Evolutionary conservation across 2,329 filamentous ascomycete genomes (phyloP).

Genomic region (Penicillium sp.): DNA sequence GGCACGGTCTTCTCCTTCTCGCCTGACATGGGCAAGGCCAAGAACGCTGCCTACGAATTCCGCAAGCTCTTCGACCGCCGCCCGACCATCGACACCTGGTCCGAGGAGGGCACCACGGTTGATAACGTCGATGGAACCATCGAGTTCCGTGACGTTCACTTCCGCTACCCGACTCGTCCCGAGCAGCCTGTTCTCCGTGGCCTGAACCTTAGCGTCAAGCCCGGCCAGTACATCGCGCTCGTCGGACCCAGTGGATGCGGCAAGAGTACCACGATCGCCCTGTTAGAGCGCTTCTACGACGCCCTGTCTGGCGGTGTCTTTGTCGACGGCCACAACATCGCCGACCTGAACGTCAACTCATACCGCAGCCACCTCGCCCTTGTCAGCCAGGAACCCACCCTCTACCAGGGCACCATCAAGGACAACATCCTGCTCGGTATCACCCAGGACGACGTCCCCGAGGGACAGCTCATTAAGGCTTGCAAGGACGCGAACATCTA

Average conservation of each 20-base stretch:
- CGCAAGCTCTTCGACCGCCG: slow-evolving; percentile 81
- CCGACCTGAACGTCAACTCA: slow-evolving; percentile 76
- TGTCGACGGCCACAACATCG: slow-evolving; percentile 82
- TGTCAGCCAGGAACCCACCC: slow-evolving; percentile 89
- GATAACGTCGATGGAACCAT: slow-evolving; percentile 71
- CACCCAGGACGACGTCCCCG: slow-evolving; percentile 65
- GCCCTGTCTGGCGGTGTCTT: slow-evolving; percentile 77
- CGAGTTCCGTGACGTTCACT: slow-evolving; percentile 91
- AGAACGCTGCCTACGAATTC: slow-evolving; percentile 76
- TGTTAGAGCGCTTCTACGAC: slow-evolving; percentile 94
- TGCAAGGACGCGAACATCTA: slow-evolving; percentile 92
- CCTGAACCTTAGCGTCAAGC: slow-evolving; percentile 59
- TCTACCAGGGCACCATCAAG: slow-evolving; percentile 88
- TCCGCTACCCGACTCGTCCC: slow-evolving; percentile 87
- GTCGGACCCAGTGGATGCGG: slow-evolving; percentile 95
- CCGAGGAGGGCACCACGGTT: slow-evolving; percentile 64
- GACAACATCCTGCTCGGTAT: slow-evolving; percentile 88
- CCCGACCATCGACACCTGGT: slow-evolving; percentile 82
- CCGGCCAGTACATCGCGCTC: slow-evolving; percentile 63
- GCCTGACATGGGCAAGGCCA: slow-evolving; percentile 91
- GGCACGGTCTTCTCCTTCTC: slow-evolving; percentile 88
- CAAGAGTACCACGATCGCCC: slow-evolving; percentile 88
- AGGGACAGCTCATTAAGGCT: slow-evolving; percentile 72
- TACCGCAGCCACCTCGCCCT: slow-evolving; percentile 84
- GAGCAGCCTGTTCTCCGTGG: slow-evolving; percentile 91